Evolutionary conservation across 495 filamentous ascomycete species (phyloP).

Genomic region (Penicillium macrosclerotiorum): DNA sequence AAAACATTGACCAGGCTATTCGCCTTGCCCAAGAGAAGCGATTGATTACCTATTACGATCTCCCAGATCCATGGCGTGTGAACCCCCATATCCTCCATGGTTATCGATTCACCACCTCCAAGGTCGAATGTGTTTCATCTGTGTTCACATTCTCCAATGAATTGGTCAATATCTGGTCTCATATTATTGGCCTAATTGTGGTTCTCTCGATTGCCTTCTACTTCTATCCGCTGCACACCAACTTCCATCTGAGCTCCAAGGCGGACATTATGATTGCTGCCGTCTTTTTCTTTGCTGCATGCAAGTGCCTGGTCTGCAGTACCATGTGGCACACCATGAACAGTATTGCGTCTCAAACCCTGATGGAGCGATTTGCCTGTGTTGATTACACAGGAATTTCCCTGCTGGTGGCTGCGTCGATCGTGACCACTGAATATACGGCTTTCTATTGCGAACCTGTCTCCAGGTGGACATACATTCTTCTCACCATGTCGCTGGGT

Average conservation of each 20-base stretch:
- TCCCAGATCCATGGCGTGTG: constrained; percentile 89
- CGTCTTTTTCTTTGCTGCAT: constrained; percentile 95
- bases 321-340: constrained; percentile 99
- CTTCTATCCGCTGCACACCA: constrained; percentile 85
- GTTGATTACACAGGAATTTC: constrained; percentile 99
- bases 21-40: constrained; percentile 74
- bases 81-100: constrained; percentile 90
- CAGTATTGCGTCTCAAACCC: constrained; percentile 80
- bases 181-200: constrained; percentile 80
- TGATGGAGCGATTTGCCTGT: constrained; percentile 95
- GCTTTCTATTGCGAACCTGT: constrained; percentile 96
- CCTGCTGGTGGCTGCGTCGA: constrained; percentile 90
- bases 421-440: constrained; percentile 98
- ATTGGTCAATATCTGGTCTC: constrained; percentile 96
- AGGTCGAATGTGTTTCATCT: constrained; percentile 80
- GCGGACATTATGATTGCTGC: constrained; percentile 86
- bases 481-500: constrained; percentile 75
- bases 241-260: constrained; percentile 82
- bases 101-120: constrained; percentile 90
- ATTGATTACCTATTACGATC: constrained; percentile 81
- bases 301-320: constrained; percentile 93
- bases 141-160: constrained; percentile 87
- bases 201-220: constrained; percentile 92
- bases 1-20: constrained; percentile 79
- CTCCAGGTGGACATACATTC: constrained; percentile 84